Percentiles rank a stretch among this genome's conserved stretches.
Conservation (phyloP, 2,329 filamentous ascomycete species). For the Fusarium siculi region DNA sequence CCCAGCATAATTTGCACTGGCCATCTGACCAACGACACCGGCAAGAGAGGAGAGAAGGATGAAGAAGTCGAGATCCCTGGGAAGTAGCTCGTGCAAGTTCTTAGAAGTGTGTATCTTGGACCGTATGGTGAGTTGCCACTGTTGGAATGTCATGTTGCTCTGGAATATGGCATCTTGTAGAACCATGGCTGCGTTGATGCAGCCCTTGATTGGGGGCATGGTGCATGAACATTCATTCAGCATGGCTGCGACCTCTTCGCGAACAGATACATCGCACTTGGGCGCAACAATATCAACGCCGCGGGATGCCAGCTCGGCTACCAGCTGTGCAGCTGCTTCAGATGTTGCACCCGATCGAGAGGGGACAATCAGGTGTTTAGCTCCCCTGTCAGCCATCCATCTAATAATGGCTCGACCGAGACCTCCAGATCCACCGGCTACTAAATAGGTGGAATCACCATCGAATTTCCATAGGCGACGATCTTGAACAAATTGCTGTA, state of each 20-base stretch:
- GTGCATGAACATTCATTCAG: constrained; percentile 19
- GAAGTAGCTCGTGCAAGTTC: background rate
- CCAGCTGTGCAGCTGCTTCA: constrained; percentile 27
- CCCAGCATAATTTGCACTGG: constrained; percentile 54
- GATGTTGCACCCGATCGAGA: constrained; percentile 43
- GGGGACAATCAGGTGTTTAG: constrained; percentile 45
- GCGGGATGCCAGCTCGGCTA: constrained; percentile 5
- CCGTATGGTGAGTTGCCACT: constrained; percentile 39
- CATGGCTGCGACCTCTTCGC: background rate
- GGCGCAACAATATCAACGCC: background rate
- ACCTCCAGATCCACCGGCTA: constrained; percentile 38
- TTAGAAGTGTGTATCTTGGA: constrained; percentile 51
- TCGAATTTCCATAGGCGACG: background rate
- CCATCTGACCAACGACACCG: constrained; percentile 47
- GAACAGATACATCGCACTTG: background rate
- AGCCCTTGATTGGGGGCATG: constrained; percentile 40
- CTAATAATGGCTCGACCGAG: constrained; percentile 37
- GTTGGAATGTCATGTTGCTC: constrained; percentile 48
- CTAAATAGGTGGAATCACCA: constrained; percentile 15
- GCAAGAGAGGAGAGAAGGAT: constrained; percentile 24
- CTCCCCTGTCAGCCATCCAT: constrained; percentile 31
- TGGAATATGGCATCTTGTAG: constrained; percentile 31
- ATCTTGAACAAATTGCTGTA: background rate
- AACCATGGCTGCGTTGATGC: constrained; percentile 16
- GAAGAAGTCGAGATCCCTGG: background rate